These are phyloP conservation scores for Sordaria brevicollis DNA, from an alignment of 495 filamentous ascomycete genomes.

Conservation along the genomic window DNA sequence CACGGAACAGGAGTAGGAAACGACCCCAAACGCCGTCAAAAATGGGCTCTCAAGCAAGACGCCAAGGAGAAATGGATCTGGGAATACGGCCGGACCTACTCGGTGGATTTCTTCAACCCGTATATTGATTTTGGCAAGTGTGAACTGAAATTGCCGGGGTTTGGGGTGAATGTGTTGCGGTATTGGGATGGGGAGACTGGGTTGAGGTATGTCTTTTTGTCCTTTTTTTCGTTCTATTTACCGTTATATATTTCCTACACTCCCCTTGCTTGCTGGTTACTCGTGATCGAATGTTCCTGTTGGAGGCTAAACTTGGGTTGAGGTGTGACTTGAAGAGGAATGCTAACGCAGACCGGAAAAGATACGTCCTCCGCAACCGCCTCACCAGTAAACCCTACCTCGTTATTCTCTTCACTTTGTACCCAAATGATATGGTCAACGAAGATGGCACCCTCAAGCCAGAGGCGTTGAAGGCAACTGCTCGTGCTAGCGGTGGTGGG, in stretches of 20 bases:
- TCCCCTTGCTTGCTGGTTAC: slow-evolving; percentile 1
- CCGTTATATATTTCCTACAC: slow-evolving; percentile 2
- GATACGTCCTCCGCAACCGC: slow-evolving; percentile 79
- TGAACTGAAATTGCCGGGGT: slow-evolving; percentile 69
- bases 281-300: too few species aligned
- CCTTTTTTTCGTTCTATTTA: slow-evolving; percentile 5
- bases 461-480: slow-evolving; percentile 17
- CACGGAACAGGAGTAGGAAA: not conserved
- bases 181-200: slow-evolving; percentile 68
- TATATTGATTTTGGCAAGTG: slow-evolving; percentile 80
- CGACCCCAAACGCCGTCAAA: slow-evolving; percentile 45
- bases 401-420: slow-evolving; percentile 67
- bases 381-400: slow-evolving; percentile 60
- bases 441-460: slow-evolving; percentile 46
- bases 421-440: slow-evolving; percentile 51
- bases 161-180: slow-evolving; percentile 60
- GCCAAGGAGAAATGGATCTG: slow-evolving; percentile 41
- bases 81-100: slow-evolving; percentile 47
- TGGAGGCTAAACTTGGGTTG: too few species aligned
- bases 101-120: slow-evolving; percentile 82
- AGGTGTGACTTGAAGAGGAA: too few species aligned
- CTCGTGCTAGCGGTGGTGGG: slow-evolving; percentile 2
- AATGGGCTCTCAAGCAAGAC: slow-evolving; percentile 47
- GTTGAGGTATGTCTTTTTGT: slow-evolving; percentile 27
- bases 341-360: slow-evolving; percentile 14